phyloP scores from a whole-genome alignment of 2,329 filamentous ascomycete species.

The Exophiala oligosperma region DNA sequence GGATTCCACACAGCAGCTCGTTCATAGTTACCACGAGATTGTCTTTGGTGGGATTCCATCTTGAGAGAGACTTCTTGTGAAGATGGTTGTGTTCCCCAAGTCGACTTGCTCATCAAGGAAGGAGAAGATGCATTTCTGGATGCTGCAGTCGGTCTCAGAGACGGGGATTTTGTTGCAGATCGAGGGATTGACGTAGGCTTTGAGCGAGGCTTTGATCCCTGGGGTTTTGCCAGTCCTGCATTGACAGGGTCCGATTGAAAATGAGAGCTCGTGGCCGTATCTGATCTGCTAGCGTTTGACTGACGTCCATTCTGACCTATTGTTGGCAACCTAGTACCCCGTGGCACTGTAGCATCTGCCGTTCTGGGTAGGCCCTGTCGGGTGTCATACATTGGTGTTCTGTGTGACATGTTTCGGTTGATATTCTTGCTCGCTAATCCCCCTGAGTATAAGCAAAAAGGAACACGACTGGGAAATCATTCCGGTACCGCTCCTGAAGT shows the following conservation, averaged over 20 bases:
- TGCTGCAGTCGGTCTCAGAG: slow-evolving; percentile 2
- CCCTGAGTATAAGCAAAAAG: slow-evolving; percentile 8
- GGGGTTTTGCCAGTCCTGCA: slow-evolving; percentile 4
- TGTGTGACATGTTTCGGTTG: slow-evolving; percentile 21
- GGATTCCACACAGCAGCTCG: slow-evolving; percentile 1
- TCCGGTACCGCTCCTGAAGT: slow-evolving; percentile 5
- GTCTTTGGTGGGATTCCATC: slow-evolving; percentile 12
- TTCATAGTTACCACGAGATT: neutral
- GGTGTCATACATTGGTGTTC: slow-evolving; percentile 20
- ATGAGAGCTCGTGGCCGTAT: neutral
- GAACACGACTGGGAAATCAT: slow-evolving; percentile 12
- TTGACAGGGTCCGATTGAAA: slow-evolving; percentile 6
- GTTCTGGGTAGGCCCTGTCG: slow-evolving; percentile 19
- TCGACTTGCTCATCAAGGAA: neutral
- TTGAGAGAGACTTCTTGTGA: slow-evolving; percentile 22
- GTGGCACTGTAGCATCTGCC: slow-evolving; percentile 25
- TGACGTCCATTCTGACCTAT: slow-evolving; percentile 9
- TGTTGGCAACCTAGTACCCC: slow-evolving; percentile 8
- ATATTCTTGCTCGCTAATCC: slow-evolving; percentile 8
- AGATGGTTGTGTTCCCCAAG: slow-evolving; percentile 1
- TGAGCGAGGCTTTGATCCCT: slow-evolving; percentile 3
- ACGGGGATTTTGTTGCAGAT: slow-evolving; percentile 1
- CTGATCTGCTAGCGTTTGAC: neutral
- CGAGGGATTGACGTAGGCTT: slow-evolving; percentile 15
- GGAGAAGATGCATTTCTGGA: neutral